phyloP scores from a whole-genome alignment of 1,284 basidiomycete genomes.

The Ceratobasidium sp. region DNA sequence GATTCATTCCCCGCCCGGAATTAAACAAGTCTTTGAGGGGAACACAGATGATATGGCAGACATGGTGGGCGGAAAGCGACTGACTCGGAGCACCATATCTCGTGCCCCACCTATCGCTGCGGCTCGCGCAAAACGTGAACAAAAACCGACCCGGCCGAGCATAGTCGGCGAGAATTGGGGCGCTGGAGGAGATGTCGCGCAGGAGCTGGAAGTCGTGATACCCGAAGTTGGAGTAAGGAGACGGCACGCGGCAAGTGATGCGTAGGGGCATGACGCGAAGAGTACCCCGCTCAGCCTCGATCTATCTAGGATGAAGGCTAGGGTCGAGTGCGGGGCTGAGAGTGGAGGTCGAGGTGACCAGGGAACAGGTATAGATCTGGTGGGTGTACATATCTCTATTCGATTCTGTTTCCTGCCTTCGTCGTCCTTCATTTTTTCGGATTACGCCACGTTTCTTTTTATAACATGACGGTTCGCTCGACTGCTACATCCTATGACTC shows the following conservation, averaged over 20 bases:
- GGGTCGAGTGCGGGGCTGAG: background rate
- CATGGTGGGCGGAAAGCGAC: background rate
- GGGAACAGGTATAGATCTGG: slow-evolving; percentile 13
- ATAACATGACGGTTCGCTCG: no score
- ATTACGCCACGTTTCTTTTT: background rate
- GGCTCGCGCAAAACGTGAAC: slow-evolving; percentile 67
- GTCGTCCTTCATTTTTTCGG: background rate
- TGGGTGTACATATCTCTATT: slow-evolving; percentile 31
- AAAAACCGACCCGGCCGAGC: slow-evolving; percentile 15
- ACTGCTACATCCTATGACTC: no score
- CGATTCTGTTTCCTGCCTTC: no score
- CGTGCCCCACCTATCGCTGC: slow-evolving; percentile 77
- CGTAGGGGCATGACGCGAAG: background rate
- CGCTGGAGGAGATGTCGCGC: slow-evolving; percentile 81
- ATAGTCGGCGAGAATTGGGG: slow-evolving; percentile 66
- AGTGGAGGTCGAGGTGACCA: slow-evolving; percentile 3
- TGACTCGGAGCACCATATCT: slow-evolving; percentile 69
- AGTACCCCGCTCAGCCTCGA: background rate
- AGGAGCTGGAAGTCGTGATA: slow-evolving; percentile 85
- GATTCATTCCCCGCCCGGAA: slow-evolving; percentile 70
- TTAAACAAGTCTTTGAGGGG: slow-evolving; percentile 82
- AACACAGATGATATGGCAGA: slow-evolving; percentile 61
- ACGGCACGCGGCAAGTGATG: slow-evolving; percentile 62
- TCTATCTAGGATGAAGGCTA: slow-evolving; percentile 3
- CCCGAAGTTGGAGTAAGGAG: slow-evolving; percentile 82